phyloP scores from a whole-genome alignment of 2,329 filamentous ascomycete genomes.

The Gyromitra esculenta region DNA sequence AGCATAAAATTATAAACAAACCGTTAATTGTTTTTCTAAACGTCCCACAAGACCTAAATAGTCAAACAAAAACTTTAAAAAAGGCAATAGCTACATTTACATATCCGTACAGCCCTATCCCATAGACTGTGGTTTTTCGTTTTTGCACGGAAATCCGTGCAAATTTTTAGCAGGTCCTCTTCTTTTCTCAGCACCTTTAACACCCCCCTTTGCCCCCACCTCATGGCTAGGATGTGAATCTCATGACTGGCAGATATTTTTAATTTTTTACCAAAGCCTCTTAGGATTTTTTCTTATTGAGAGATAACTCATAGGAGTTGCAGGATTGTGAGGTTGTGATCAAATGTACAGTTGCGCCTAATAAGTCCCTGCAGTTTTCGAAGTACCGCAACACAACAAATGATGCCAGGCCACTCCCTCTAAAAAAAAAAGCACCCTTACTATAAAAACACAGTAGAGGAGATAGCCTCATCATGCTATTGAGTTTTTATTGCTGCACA shows the following conservation, averaged over 20 bases:
- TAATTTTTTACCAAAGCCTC: background rate
- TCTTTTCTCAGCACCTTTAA: constrained; percentile 1
- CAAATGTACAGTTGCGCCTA: background rate
- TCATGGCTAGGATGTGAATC: background rate
- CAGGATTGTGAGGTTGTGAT: background rate
- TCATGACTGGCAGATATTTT: background rate
- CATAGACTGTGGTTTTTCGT: background rate
- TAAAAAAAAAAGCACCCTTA: too few species aligned
- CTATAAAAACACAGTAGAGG: too few species aligned
- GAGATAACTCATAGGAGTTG: background rate
- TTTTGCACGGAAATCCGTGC: constrained; percentile 17
- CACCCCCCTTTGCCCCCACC: background rate
- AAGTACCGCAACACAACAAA: too few species aligned
- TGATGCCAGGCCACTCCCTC: too few species aligned
- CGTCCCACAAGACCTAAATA: too few species aligned
- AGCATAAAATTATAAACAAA: too few species aligned
- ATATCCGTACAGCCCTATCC: background rate
- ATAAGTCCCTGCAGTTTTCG: too few species aligned
- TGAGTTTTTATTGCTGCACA: too few species aligned
- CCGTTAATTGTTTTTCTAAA: too few species aligned
- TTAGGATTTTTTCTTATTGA: background rate
- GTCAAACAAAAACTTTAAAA: too few species aligned
- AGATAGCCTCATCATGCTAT: too few species aligned
- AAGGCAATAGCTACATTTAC: background rate
- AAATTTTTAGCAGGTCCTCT: constrained; percentile 6